Base-by-base conservation (phyloP, 805 yeast genomes). In the Cyberlindnera xishuangbannaensis region DNA sequence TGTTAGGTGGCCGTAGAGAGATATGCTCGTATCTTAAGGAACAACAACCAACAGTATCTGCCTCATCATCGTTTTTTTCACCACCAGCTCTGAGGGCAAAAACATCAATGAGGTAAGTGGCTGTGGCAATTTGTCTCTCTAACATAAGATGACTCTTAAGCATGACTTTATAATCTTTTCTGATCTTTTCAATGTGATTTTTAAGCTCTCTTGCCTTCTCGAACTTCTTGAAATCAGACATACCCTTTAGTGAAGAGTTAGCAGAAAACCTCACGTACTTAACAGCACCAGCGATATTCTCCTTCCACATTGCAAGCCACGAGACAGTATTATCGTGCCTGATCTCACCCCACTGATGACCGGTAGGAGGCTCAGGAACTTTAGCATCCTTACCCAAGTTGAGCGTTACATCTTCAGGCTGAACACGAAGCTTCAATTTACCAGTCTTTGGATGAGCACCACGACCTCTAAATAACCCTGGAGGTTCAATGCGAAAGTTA, bases 391-490 rank as follows among this genome's bases (percentile, higher is more conserved):
- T 67, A 36, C 95, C 80, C 40, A 90, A 64, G 55, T 90, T 90
- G 40, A 90, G 62, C 0, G 90, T 82, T 28, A 90, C 82, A 49
- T 85, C 92, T 60, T 90, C 97, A 2, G 98, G 96, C 34, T 58
- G 58, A 12, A 90, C 95, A 44, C 98, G 71, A 49, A 80, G 74
- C 56, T 90, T 90, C 37, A 87, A 61, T 54, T 81, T 84, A 27
- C 98, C 98, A 1, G 97, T 88, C 57, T 83, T 86, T 13, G 97
- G 97, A 57, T 88, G 97, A 0, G 90, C 87, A 51, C 97, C 97
- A 58, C 97, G 83, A 27, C 97, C 98, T 58, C 97, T 71, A 55
- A 88, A 90, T 35, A 90, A 64, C 2, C 95, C 97, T 1, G 98
- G 97, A 20, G 97, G 97, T 66, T 90, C 98, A 30, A 90, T 79